phyloP scores from a whole-genome alignment of 495 filamentous ascomycete genomes.

The Hyaloscypha hepaticicola region DNA sequence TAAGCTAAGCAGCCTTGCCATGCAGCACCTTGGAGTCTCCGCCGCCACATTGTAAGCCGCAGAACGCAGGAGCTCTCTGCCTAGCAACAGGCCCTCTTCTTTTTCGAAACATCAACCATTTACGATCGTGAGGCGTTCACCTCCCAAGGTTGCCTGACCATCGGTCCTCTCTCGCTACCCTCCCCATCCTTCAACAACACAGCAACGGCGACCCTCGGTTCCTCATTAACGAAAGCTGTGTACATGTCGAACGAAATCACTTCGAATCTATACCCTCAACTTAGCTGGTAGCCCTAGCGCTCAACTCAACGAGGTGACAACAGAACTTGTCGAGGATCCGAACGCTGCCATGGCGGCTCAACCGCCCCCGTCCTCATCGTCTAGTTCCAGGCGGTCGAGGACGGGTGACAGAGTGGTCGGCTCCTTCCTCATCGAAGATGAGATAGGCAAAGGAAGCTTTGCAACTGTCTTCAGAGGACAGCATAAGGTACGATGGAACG shows the following conservation, averaged over 20 bases:
- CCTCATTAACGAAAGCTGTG: conserved; percentile 25
- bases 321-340: conserved; percentile 3
- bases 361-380: conserved; percentile 37
- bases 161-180: conserved; percentile 13
- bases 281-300: conserved; percentile 41
- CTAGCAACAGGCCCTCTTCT: conserved; percentile 22
- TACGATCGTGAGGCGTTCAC: conserved; percentile 3
- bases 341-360: conserved; percentile 40
- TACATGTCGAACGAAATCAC: conserved; percentile 49
- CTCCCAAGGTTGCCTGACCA: conserved; percentile 15
- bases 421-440: conserved; percentile 70
- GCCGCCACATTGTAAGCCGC: conserved; percentile 10
- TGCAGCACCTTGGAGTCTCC: conserved; percentile 5
- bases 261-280: conserved; percentile 44
- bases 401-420: conserved; percentile 67
- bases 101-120: conserved; percentile 5
- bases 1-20: conserved; percentile 21
- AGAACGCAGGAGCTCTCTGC: conserved; percentile 21
- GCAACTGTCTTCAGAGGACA: conserved; percentile 87
- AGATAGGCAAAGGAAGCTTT: conserved; percentile 96
- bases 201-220: conserved; percentile 9
- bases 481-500: conserved; percentile 67
- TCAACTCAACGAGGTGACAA: conserved; percentile 19
- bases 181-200: conserved; percentile 9
- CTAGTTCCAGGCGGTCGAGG: conserved; percentile 43